phyloP scores from a whole-genome alignment of 1,139 yeast genomes.

The Sugiyamaella xylanicola region DNA sequence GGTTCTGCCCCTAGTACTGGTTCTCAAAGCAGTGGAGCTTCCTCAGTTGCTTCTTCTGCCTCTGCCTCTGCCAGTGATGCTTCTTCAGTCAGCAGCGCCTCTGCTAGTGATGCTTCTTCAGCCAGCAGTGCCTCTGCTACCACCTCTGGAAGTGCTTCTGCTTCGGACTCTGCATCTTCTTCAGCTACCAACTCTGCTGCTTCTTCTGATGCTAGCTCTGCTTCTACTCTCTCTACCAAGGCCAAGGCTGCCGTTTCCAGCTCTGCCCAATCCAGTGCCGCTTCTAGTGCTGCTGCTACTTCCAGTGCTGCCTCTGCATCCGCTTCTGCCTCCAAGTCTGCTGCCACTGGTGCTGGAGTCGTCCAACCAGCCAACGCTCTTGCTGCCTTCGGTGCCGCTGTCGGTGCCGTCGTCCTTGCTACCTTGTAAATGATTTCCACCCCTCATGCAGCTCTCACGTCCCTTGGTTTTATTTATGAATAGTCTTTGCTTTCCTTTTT shows the following conservation, averaged over 20 bases:
- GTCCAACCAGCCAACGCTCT: conserved; percentile 27
- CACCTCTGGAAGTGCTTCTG: conserved; percentile 25
- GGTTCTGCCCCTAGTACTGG: conserved; percentile 23
- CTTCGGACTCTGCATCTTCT: conserved; percentile 25
- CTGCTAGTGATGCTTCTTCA: conserved; percentile 24
- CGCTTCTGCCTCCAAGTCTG: conserved; percentile 20
- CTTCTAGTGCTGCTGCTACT: conserved; percentile 25
- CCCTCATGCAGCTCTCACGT: background rate
- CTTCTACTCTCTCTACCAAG: conserved; percentile 28
- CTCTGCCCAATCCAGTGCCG: conserved; percentile 26
- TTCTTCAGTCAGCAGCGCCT: conserved; percentile 26
- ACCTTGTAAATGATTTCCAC: conserved; percentile 5
- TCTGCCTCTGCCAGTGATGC: conserved; percentile 35
- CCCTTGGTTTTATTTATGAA: background rate
- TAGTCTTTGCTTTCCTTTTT: background rate
- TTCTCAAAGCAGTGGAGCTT: conserved; percentile 23
- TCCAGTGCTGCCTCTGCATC: conserved; percentile 27
- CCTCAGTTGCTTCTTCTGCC: conserved; percentile 23
- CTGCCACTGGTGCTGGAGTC: conserved; percentile 23
- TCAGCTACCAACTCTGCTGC: conserved; percentile 30
- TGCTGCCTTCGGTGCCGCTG: conserved; percentile 30
- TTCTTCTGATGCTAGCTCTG: conserved; percentile 25
- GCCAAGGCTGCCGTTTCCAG: conserved; percentile 30
- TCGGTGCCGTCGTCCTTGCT: conserved; percentile 23
- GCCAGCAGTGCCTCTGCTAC: conserved; percentile 21